A percentile compares a stretch with the other conserved stretches of the same genome.
Conservation (phyloP, 306 rosid genomes). For the Quillaja saponaria region DNA sequence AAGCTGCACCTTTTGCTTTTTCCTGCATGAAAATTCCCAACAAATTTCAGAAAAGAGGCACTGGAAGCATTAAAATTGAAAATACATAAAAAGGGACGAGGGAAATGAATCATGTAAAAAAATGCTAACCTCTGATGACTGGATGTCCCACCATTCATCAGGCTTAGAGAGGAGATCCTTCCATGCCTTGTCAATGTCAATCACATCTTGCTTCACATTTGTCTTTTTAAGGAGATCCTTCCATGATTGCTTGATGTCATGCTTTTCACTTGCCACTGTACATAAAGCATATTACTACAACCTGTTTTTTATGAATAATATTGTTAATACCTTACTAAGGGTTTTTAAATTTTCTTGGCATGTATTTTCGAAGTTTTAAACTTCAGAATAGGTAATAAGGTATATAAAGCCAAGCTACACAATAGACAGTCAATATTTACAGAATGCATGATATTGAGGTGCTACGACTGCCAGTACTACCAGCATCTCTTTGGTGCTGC, state of each 20-base stretch:
- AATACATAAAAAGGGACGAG: no score
- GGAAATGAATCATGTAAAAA: not conserved
- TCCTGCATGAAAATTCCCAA: not conserved
- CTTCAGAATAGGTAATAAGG: not conserved
- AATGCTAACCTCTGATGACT: conserved; percentile 16
- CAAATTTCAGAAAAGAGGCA: not conserved
- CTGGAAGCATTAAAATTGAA: not conserved
- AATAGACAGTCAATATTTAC: no score
- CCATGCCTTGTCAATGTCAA: not conserved
- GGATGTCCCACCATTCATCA: conserved; percentile 12
- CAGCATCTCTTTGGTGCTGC: no score
- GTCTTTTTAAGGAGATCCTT: not conserved
- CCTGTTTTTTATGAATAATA: conserved; percentile 7
- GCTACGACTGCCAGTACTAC: no score
- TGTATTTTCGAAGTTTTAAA: not conserved
- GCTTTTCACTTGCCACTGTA: not conserved
- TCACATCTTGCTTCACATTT: no score
- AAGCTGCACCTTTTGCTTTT: conserved; percentile 7
- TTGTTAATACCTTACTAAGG: not conserved
- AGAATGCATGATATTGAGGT: no score
- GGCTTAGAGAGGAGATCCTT: not conserved
- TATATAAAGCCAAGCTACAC: not conserved
- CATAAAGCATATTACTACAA: not conserved
- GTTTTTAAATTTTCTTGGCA: not conserved
- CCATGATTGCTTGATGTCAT: not conserved